Percentiles rank a stretch among this genome's conserved stretches.
Evolutionary conservation across 2,329 filamentous ascomycete genomes (phyloP).

Genomic region (Lachnellula cervina): DNA sequence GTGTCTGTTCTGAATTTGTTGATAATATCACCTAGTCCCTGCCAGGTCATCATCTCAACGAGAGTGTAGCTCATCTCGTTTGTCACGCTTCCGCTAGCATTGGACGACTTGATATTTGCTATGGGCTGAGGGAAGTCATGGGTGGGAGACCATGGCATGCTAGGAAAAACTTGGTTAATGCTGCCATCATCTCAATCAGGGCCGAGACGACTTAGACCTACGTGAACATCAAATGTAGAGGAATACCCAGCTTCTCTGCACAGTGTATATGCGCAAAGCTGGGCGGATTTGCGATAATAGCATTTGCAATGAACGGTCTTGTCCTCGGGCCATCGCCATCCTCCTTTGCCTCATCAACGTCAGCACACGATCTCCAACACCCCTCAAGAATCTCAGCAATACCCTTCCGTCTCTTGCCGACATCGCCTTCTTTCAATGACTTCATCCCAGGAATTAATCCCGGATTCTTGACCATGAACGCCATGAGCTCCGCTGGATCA

Average conservation of each 20-base stretch:
- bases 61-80: constrained; percentile 76
- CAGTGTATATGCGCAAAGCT: constrained; percentile 73
- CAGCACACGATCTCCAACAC: not conserved
- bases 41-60: constrained; percentile 68
- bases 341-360: not conserved
- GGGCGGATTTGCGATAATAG: constrained; percentile 76
- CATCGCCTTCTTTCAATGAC: not conserved
- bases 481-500: not conserved
- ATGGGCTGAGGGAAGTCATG: constrained; percentile 63
- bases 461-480: not conserved
- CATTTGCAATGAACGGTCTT: constrained; percentile 46
- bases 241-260: constrained; percentile 70
- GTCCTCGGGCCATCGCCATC: not conserved
- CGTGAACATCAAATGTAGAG: constrained; percentile 53
- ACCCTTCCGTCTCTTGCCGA: not conserved
- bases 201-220: not conserved
- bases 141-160: constrained; percentile 64
- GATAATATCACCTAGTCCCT: constrained; percentile 40
- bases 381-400: not conserved
- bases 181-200: not conserved
- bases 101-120: constrained; percentile 57
- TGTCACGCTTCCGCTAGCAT: constrained; percentile 59
- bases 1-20: constrained; percentile 43
- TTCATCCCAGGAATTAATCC: not conserved
- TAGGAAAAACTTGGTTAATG: not conserved